These are phyloP conservation scores for Aspergillus oerlinghausenensis DNA, from an alignment of 2,329 filamentous ascomycete genomes.

Conservation along the genomic window DNA sequence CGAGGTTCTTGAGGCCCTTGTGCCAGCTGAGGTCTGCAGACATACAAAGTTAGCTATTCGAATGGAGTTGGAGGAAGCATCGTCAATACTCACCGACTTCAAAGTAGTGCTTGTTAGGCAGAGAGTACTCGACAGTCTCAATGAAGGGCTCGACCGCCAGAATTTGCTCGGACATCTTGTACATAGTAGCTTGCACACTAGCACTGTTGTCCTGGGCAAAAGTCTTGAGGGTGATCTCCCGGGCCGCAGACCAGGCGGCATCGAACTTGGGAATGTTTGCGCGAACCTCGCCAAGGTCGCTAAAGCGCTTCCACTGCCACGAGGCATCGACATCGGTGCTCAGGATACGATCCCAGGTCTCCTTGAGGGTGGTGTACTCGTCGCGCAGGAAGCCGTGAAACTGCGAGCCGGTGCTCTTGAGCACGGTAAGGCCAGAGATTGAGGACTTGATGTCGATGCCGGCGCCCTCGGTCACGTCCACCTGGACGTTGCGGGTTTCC, in stretches of 20 bases:
- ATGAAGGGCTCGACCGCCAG: slow-evolving; percentile 69
- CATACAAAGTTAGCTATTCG: slow-evolving; percentile 4
- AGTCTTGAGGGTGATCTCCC: slow-evolving; percentile 79
- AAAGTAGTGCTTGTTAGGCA: slow-evolving; percentile 99
- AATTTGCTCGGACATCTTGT: slow-evolving; percentile 93
- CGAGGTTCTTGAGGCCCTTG: slow-evolving; percentile 91
- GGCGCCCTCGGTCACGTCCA: slow-evolving; percentile 59
- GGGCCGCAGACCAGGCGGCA: slow-evolving; percentile 69
- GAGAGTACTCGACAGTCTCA: slow-evolving; percentile 69
- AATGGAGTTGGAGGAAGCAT: slow-evolving; percentile 13
- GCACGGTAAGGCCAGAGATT: slow-evolving; percentile 76
- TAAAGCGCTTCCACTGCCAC: slow-evolving; percentile 80
- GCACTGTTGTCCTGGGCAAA: slow-evolving; percentile 89
- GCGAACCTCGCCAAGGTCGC: slow-evolving; percentile 62
- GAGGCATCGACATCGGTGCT: slow-evolving; percentile 84
- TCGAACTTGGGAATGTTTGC: slow-evolving; percentile 65
- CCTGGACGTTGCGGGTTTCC: slow-evolving; percentile 81
- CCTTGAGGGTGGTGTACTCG: slow-evolving; percentile 84
- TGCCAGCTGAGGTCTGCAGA: slow-evolving; percentile 84
- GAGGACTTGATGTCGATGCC: slow-evolving; percentile 73
- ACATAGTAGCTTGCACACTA: slow-evolving; percentile 96
- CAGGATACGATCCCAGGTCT: slow-evolving; percentile 92
- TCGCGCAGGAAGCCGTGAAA: slow-evolving; percentile 94
- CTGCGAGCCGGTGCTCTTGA: slow-evolving; percentile 94
- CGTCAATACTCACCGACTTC: slow-evolving; percentile 61